Base-by-base conservation (phyloP, 176 grass and related monocot genomes). In the Stipa capillata region DNA sequence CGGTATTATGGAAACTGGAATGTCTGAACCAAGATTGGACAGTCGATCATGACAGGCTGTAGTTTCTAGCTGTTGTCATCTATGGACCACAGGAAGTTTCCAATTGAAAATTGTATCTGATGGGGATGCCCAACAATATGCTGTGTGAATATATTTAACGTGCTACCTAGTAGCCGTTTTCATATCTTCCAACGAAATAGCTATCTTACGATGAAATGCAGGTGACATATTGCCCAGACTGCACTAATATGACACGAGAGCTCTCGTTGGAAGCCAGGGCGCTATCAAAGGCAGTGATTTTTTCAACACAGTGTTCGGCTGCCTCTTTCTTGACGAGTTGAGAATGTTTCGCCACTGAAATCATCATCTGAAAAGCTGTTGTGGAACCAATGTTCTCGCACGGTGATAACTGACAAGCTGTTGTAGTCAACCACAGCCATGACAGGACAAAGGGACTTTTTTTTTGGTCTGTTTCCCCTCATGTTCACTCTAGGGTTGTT, bases 191-290 rank as follows among this genome's bases (percentile, higher is more conserved):
- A 58, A 34, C 25, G 0, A 43, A 55, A 47, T 6, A 70, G 28
- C 41, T 57, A 7, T 79, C 45, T 54, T 34, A 52, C 8, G 25
- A 56, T 86, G 47, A 36, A 59, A 16, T 89, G 87, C 79, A 97
- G 95, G 91, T 97, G 57, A 97, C 95, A 54, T 97, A 97, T 58
- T 97, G 95, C 42, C 95, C 92, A 14, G 95, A 97, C 69, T 94
- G 92, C 75, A 86, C 28, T 88, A 92, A n/a, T 92, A 92, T 51
- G 95, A 94, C 68, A 94, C 87, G 0, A 64, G 82, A 82, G 87
- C 89, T 64, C 49, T 92, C 37, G 34, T 85, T 3, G 87, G 89
- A 49, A 85, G 9, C 42, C 29, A 76, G 50, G 27, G 16, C 55
- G 8, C 67, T 13, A 64, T 97, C 62, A 84, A n/a, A 82, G 95